Base-by-base conservation (phyloP, 2,329 filamentous ascomycete species). In the Ambrosiella xylebori region DNA sequence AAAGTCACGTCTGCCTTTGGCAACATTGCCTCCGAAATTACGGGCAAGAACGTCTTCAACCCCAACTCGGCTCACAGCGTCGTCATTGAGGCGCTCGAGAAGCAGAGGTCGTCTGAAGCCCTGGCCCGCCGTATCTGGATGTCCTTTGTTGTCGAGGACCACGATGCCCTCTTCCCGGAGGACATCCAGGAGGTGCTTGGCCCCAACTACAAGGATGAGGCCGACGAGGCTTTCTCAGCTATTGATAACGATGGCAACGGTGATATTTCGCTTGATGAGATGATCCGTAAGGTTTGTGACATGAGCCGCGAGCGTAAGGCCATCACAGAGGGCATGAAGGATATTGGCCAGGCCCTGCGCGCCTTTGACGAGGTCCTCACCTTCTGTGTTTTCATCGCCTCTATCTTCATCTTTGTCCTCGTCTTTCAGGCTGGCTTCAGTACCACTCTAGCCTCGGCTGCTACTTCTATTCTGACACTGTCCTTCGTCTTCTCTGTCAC, bases 401-500 rank as follows among this genome's bases (percentile, higher is more conserved):
- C 85, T 64, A 72, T 96, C 66, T 86, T 95, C 67, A 83, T 95
- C 64, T 94, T 95, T 71, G 57, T 95, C 64, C 86, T 86, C 37
- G 95, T 95, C 72, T 85, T 97, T 70, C 88, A 91, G 67, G 84
- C 81, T 66, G 88, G 80, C 65, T 93, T 96, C 66, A 80, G 87
- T 57, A 86, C 85, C 2, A 94, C 88, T 5, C 78, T 96, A 44
- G 85, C 89, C 3, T 95, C 90, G 8, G 88, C 90, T 54, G 91
- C 91, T 62, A 96, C 93, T 1, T 85, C 93, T 0, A 77, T 98
- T 47, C 81, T 98, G 8, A 97, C 91, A 5, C 75, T 97, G n/a
- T 96, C 91, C 3, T 98, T 98, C 72, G 85, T 96, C 64, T 97
- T 98, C 69, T 84, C 90, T 27, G 85, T 85, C 58, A 96, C 90